Conservation (phyloP, 129 eudicot genomes). For the Chrysanthemum makinoi region DNA sequence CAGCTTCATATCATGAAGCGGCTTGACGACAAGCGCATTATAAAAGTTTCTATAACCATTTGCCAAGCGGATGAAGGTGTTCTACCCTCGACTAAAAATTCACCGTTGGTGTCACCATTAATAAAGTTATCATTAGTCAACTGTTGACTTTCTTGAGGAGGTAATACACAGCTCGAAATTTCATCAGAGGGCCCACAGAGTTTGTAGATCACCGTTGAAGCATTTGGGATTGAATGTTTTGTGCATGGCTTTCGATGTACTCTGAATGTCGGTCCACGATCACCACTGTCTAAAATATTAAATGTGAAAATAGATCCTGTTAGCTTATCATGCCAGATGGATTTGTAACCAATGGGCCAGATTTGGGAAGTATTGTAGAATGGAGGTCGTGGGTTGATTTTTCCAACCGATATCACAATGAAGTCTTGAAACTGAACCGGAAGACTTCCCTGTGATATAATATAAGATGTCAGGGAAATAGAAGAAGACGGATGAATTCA, state of each 20-base stretch:
- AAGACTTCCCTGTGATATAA: conserved; percentile 54
- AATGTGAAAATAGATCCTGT: conserved; percentile 79
- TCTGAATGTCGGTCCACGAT: conserved; percentile 60
- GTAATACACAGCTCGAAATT: conserved; percentile 17
- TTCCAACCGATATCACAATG: conserved; percentile 59
- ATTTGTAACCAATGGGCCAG: conserved; percentile 91
- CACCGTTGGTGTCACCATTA: conserved; percentile 56
- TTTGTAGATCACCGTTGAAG: conserved; percentile 60
- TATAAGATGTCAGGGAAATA: background rate
- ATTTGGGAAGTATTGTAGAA: conserved; percentile 61
- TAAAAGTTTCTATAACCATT: conserved; percentile 46
- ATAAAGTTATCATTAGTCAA: conserved; percentile 24
- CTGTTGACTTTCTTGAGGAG: conserved; percentile 26
- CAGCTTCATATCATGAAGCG: conserved; percentile 45
- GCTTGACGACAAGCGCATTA: conserved; percentile 50
- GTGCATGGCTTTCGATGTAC: conserved; percentile 73
- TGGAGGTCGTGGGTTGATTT: conserved; percentile 59
- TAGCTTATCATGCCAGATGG: conserved; percentile 87
- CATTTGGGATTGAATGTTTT: conserved; percentile 54
- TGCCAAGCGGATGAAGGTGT: conserved; percentile 73
- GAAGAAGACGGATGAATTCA: background rate
- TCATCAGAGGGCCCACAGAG: conserved; percentile 21
- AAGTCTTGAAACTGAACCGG: conserved; percentile 88
- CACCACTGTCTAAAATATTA: conserved; percentile 72
- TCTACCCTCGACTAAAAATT: conserved; percentile 65